These are phyloP conservation scores for Straminergon stramineum DNA, from an alignment of 225 moss, liverwort and hornwort genomes.

Conservation along the genomic window DNA sequence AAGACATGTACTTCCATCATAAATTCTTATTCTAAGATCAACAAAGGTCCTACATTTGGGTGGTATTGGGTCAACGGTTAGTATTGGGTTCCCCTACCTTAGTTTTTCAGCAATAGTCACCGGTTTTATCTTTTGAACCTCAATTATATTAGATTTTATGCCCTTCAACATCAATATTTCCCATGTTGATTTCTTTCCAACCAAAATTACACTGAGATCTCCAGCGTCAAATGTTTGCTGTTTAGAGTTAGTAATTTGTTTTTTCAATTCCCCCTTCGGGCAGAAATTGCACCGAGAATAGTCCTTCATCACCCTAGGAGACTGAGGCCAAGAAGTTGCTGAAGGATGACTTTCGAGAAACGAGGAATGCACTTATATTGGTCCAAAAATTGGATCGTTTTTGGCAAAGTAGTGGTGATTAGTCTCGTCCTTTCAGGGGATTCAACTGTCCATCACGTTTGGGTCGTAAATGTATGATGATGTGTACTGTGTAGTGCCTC, in stretches of 20 bases:
- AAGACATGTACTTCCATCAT: too few species aligned
- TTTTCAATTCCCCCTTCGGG: neutral
- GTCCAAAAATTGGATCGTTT: neutral
- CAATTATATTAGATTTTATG: neutral
- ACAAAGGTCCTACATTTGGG: too few species aligned
- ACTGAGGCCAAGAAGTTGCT: slow-evolving; percentile 3
- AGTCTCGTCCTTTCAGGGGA: slow-evolving; percentile 26
- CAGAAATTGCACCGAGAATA: neutral
- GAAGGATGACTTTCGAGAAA: neutral
- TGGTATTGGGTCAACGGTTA: too few species aligned
- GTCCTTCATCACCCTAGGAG: neutral
- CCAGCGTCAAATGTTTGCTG: neutral
- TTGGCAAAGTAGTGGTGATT: neutral
- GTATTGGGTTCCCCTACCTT: too few species aligned
- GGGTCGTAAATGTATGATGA: neutral
- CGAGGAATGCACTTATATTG: neutral
- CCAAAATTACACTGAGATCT: too few species aligned
- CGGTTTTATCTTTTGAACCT: neutral
- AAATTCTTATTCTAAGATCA: too few species aligned
- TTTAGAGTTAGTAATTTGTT: neutral
- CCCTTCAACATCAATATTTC: neutral
- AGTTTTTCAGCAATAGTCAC: neutral
- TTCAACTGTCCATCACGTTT: neutral
- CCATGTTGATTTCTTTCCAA: neutral
- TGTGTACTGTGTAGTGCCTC: neutral